Conservation (phyloP, 2,329 filamentous ascomycete species). For the Leptographium galeiforme region DNA sequence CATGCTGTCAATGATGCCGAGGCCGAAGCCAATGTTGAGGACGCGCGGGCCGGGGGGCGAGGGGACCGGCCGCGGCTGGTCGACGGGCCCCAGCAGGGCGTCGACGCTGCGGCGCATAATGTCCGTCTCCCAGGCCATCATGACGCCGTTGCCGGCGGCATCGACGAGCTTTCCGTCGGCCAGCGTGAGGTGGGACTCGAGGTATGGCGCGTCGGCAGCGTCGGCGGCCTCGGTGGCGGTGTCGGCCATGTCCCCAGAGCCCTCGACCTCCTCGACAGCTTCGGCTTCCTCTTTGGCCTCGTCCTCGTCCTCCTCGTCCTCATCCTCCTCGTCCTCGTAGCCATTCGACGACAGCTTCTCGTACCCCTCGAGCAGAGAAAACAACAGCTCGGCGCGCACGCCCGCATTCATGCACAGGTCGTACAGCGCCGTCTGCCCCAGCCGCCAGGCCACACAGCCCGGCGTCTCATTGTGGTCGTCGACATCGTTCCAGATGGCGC, state of each 20-base stretch:
- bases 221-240: slow-evolving; percentile 25
- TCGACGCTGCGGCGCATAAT: slow-evolving; percentile 73
- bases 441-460: slow-evolving; percentile 63
- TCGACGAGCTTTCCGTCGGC: slow-evolving; percentile 57
- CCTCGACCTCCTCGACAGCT: not conserved
- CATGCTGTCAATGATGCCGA: slow-evolving; percentile 75
- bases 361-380: slow-evolving; percentile 72
- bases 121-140: slow-evolving; percentile 86
- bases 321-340: slow-evolving; percentile 33
- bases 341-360: slow-evolving; percentile 51
- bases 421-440: slow-evolving; percentile 62
- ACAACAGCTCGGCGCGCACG: slow-evolving; percentile 75
- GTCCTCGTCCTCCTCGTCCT: slow-evolving; percentile 17
- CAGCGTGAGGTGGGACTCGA: slow-evolving; percentile 53
- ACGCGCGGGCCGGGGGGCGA: slow-evolving; percentile 44
- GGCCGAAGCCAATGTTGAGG: slow-evolving; percentile 79
- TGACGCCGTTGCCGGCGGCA: slow-evolving; percentile 66
- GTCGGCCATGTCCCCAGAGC: slow-evolving; percentile 5
- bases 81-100: slow-evolving; percentile 43
- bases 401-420: slow-evolving; percentile 77
- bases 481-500: slow-evolving; percentile 95
- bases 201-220: slow-evolving; percentile 47
- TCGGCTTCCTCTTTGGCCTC: slow-evolving; percentile 10
- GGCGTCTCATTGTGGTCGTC: slow-evolving; percentile 80
- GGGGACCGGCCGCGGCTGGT: not conserved